A percentile compares a stretch with the other conserved stretches of the same genome.
phyloP scores from a whole-genome alignment of 192 early-diverging fungal genomes.

The Ambispora gerdemannii region DNA sequence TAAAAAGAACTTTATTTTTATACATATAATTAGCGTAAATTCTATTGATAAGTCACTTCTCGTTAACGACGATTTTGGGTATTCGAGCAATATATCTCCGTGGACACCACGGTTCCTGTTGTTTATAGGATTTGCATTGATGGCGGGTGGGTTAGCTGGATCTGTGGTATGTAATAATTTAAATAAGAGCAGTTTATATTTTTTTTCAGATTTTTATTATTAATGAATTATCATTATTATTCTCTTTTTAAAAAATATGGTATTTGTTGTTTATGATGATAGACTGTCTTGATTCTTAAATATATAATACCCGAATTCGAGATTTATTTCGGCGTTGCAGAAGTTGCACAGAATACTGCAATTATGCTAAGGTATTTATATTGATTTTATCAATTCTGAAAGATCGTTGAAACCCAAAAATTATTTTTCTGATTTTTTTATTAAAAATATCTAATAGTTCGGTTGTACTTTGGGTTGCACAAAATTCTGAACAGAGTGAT shows the following conservation, averaged over 20 bases:
- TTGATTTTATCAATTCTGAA: not conserved
- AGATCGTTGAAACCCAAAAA: not conserved
- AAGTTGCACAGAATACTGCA: slow-evolving; percentile 16
- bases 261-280: too few relatives aligned
- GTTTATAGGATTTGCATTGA: slow-evolving; percentile 59
- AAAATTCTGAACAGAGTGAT: slow-evolving; percentile 36
- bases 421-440: not conserved
- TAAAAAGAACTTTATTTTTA: too few relatives aligned
- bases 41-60: slow-evolving; percentile 51
- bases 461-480: slow-evolving; percentile 42
- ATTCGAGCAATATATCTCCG: slow-evolving; percentile 38
- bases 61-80: slow-evolving; percentile 44
- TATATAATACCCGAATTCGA: slow-evolving; percentile 24
- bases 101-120: slow-evolving; percentile 52
- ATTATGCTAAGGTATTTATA: slow-evolving; percentile 30
- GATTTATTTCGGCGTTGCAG: slow-evolving; percentile 32
- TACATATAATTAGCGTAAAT: slow-evolving; percentile 43
- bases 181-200: too few relatives aligned
- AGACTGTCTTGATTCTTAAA: slow-evolving; percentile 33
- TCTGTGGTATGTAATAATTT: slow-evolving; percentile 53
- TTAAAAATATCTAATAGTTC: slow-evolving; percentile 29
- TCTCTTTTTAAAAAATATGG: too few relatives aligned
- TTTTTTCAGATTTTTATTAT: too few relatives aligned
- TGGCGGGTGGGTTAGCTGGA: slow-evolving; percentile 59
- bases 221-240: too few relatives aligned